Evolutionary conservation across 2,329 filamentous ascomycete species (phyloP), one percentile per base, ranked within the genome.

Genomic region (Fusarium buharicum): DNA sequence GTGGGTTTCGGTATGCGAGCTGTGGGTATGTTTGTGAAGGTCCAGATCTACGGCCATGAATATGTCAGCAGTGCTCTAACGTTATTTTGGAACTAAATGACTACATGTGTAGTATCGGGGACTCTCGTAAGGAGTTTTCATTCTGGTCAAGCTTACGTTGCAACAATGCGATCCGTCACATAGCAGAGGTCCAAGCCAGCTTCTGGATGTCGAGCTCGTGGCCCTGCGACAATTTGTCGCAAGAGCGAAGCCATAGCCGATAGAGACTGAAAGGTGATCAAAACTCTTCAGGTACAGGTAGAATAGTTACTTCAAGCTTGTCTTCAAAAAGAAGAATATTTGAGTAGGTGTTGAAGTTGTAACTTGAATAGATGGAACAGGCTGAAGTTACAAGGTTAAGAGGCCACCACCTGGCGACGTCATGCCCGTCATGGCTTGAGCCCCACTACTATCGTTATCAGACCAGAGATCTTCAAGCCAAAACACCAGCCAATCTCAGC

Each of bases 131-230:
- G 30, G 14, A 31, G 1, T 1, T 1, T 30, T 38, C 24, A 12
- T 13, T 4, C 4, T 8, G 1, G 20, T 4, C 18, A 4, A 16
- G 72, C 82, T 55, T 74, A 87, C 81, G 84, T 87, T 14, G 82
- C 86, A 55, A 87, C 85, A 62, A 89, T 91, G 71, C 90, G 86
- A 70, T 93, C 87, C 0, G 93, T 96, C 31, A 98, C 93, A 77
- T 99, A 99, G 82, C 94, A 98, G 39, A 99, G 84, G 74, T 99
- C 95, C 22, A 99, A 84, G 6, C 91, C 90, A 8, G 94, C 90
- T 79, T 97, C 94, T 27, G 90, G 84, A 74, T 98, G 93, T 69
- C 89, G 86, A 57, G 89, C 83, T 66, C 95, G 87, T 12, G 95
- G 94, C 10, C 93, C 90, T 39, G 95, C 93, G 61, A 98, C 92